phyloP scores from a whole-genome alignment of 1,284 basidiomycete species.

The Anthracocystis setariae region DNA sequence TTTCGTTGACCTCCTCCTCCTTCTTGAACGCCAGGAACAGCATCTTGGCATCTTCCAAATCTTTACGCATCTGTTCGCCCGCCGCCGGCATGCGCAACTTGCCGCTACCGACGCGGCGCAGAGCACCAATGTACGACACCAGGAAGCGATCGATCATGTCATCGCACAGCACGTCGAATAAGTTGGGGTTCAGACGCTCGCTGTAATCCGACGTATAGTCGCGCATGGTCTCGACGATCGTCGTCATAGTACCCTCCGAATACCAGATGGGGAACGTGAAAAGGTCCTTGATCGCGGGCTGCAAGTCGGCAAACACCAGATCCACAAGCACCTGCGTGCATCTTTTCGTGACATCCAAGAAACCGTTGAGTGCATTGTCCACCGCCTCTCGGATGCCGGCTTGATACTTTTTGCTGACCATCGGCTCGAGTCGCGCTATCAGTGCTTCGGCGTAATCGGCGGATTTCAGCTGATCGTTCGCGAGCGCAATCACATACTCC shows the following conservation, averaged over 20 bases:
- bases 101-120: slow-evolving; percentile 77
- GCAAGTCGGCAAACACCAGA: slow-evolving; percentile 93
- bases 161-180: slow-evolving; percentile 91
- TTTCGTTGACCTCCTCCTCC: slow-evolving; percentile 80
- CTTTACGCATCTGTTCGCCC: slow-evolving; percentile 81
- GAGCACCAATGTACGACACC: slow-evolving; percentile 86
- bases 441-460: slow-evolving; percentile 92
- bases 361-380: slow-evolving; percentile 97
- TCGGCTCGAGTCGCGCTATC: slow-evolving; percentile 83
- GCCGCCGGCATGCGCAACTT: slow-evolving; percentile 89
- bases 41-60: slow-evolving; percentile 79
- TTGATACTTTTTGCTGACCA: slow-evolving; percentile 93
- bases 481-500: slow-evolving; percentile 96
- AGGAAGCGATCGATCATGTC: slow-evolving; percentile 92
- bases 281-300: slow-evolving; percentile 84
- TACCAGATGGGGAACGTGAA: slow-evolving; percentile 77
- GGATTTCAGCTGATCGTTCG: slow-evolving; percentile 96
- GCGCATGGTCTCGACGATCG: slow-evolving; percentile 92
- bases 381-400: slow-evolving; percentile 82
- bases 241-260: slow-evolving; percentile 76
- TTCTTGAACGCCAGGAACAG: slow-evolving; percentile 86
- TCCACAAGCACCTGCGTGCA: slow-evolving; percentile 94
- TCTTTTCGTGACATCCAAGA: slow-evolving; percentile 95
- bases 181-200: slow-evolving; percentile 85
- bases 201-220: slow-evolving; percentile 96